Evolutionary conservation across 306 rosid species (phyloP).

Genomic region (Acacia melanoxylon): DNA sequence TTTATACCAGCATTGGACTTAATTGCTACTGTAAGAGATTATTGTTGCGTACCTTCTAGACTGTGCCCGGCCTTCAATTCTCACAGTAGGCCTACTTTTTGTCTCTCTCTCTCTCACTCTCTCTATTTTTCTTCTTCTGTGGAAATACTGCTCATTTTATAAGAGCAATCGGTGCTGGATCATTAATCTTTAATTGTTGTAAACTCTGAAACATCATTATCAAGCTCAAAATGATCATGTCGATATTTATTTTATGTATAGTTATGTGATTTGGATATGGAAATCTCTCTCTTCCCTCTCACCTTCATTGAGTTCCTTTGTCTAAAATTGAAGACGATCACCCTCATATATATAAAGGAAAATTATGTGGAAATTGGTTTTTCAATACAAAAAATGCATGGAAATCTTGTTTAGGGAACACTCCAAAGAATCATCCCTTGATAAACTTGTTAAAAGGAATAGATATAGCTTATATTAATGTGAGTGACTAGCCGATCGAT

Average conservation of each 20-base stretch:
- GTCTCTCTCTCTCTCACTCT: background rate
- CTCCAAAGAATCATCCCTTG: background rate
- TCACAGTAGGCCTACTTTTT: background rate
- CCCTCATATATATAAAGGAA: background rate
- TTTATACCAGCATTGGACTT: background rate
- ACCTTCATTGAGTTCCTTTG: background rate
- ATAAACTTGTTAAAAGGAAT: background rate
- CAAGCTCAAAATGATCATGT: background rate
- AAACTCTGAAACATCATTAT: background rate
- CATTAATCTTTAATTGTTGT: background rate
- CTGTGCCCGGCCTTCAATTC: background rate
- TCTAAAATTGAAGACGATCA: too few species aligned
- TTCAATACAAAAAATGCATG: background rate
- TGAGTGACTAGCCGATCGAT: background rate
- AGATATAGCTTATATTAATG: background rate
- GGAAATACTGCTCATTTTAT: background rate
- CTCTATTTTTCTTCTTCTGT: background rate
- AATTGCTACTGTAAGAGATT: background rate
- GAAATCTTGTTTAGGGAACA: background rate
- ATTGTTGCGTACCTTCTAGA: background rate
- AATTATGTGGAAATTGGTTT: background rate
- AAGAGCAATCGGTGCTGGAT: background rate
- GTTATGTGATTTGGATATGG: background rate
- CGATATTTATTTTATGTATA: background rate
- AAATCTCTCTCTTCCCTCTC: background rate